Evolutionary conservation across 2,329 filamentous ascomycete species (phyloP), one percentile per base, ranked within the genome.

Genomic region (Xylaria sp.): DNA sequence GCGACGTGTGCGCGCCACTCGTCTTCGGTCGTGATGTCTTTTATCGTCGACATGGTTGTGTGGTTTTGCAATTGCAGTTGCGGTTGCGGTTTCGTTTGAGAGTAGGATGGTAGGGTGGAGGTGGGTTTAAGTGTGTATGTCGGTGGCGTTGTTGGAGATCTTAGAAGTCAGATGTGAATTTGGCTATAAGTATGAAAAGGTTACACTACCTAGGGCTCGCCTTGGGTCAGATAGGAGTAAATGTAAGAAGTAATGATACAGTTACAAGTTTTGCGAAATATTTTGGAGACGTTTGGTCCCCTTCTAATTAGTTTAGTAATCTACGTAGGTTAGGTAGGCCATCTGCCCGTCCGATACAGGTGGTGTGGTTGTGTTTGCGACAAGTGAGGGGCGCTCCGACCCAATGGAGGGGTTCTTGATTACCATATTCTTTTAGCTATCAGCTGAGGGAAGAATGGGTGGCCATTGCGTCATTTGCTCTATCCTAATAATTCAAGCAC

Each of bases 1-100:
- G 86, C 84, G 71, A 93, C 84, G 78, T 92, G 87, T 73, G 88
- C 83, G 74, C 90, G 85, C 90, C 96, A 98, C 76, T 90, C 89
- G 74, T 87, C 83, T 76, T 94, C 89, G 75, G 88, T 90, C 75
- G 89, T 87, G 82, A 98, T 91, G 77, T 97, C 92, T 73, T 87
- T 88, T 77, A 98, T 89, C 68, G 88, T 89, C 73, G 92, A 93
- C 92, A 94, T 94, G 15, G 51, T 59, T 48, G 12, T 50, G 25
- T 13, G 18, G 1, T 39, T 48, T 39, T 48, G 25, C 39, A 18
- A n/a, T 25, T 37, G 37, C 10, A 13, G 32, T 52, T 52, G 20
- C 10, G 32, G 41, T 34, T 23, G 61, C 28, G 41, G 52, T 7
- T 13, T 28, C 28, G 28, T 28, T 28, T 28, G 28, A 48, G 9